phyloP scores from a whole-genome alignment of 1,284 basidiomycete genomes.

The Mycena sp. region DNA sequence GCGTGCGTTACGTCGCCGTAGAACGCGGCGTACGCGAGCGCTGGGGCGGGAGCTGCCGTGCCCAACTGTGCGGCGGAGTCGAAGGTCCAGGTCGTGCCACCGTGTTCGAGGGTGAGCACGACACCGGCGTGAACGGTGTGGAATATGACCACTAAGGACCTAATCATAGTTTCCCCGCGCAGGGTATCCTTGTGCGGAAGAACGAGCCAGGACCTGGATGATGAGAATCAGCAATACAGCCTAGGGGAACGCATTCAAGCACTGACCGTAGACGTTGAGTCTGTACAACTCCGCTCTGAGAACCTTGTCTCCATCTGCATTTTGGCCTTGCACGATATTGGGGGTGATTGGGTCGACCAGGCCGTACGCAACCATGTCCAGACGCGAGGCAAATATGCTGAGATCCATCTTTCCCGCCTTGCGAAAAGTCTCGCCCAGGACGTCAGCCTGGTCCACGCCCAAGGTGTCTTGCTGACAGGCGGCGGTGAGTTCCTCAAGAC shows the following conservation, averaged over 20 bases:
- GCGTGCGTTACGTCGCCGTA: slow-evolving; percentile 53
- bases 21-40: slow-evolving; percentile 44
- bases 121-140: slow-evolving; percentile 52
- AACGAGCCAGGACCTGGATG: slow-evolving; percentile 41
- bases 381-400: slow-evolving; percentile 29
- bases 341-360: slow-evolving; percentile 27
- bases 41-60: slow-evolving; percentile 1
- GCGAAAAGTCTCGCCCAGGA: slow-evolving; percentile 32
- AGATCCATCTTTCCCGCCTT: slow-evolving; percentile 40
- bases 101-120: slow-evolving; percentile 42
- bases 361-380: slow-evolving; percentile 32
- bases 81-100: slow-evolving; percentile 37
- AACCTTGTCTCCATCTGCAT: slow-evolving; percentile 14
- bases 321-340: slow-evolving; percentile 28
- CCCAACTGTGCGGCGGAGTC: slow-evolving; percentile 34
- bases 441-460: slow-evolving; percentile 23
- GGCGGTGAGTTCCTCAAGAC: neutral
- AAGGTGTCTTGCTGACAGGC: slow-evolving; percentile 36
- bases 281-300: slow-evolving; percentile 39
- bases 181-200: slow-evolving; percentile 44
- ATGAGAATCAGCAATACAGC: neutral
- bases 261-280: slow-evolving; percentile 16
- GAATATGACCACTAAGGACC: slow-evolving; percentile 49
- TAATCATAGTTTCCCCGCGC: slow-evolving; percentile 40
- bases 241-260: neutral